These are phyloP conservation scores for Xylaria sp. DNA, from an alignment of 2,329 filamentous ascomycete genomes.

Conservation along the genomic window DNA sequence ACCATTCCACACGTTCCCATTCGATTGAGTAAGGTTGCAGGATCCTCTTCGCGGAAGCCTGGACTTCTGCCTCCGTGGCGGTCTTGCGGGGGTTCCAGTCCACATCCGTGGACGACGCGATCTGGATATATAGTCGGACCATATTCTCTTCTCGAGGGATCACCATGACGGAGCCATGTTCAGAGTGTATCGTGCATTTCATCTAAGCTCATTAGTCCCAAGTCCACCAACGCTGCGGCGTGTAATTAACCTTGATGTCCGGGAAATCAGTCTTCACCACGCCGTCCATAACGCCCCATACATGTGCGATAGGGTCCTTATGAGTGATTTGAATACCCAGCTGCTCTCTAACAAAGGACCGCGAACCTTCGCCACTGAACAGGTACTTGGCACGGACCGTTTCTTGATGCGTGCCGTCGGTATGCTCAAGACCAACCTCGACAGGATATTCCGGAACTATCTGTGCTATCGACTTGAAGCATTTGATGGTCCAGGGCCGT, in stretches of 20 bases:
- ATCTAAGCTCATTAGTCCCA: slow-evolving; percentile 56
- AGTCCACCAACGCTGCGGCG: neutral
- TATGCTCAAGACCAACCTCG: slow-evolving; percentile 73
- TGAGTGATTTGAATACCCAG: slow-evolving; percentile 72
- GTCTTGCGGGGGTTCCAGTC: slow-evolving; percentile 65
- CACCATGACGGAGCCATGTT: slow-evolving; percentile 76
- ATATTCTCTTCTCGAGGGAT: slow-evolving; percentile 73
- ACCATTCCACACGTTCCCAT: slow-evolving; percentile 73
- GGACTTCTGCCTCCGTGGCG: slow-evolving; percentile 65
- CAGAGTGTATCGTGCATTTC: slow-evolving; percentile 77
- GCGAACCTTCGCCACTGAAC: slow-evolving; percentile 71
- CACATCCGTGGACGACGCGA: slow-evolving; percentile 61
- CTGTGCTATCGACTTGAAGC: slow-evolving; percentile 62
- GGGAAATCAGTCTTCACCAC: slow-evolving; percentile 75
- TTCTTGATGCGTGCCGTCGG: slow-evolving; percentile 72
- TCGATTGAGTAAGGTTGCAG: slow-evolving; percentile 68
- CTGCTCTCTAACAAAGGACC: slow-evolving; percentile 65
- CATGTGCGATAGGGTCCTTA: slow-evolving; percentile 69
- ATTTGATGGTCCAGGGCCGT: slow-evolving; percentile 66
- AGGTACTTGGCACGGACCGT: slow-evolving; percentile 70
- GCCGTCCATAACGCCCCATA: slow-evolving; percentile 78
- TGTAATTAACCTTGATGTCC: slow-evolving; percentile 66
- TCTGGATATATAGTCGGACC: slow-evolving; percentile 72
- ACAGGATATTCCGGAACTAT: slow-evolving; percentile 72
- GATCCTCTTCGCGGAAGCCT: slow-evolving; percentile 66